Base-by-base conservation (phyloP, 352 stramenopile genomes). In the Salisapilia sapeloensis region DNA sequence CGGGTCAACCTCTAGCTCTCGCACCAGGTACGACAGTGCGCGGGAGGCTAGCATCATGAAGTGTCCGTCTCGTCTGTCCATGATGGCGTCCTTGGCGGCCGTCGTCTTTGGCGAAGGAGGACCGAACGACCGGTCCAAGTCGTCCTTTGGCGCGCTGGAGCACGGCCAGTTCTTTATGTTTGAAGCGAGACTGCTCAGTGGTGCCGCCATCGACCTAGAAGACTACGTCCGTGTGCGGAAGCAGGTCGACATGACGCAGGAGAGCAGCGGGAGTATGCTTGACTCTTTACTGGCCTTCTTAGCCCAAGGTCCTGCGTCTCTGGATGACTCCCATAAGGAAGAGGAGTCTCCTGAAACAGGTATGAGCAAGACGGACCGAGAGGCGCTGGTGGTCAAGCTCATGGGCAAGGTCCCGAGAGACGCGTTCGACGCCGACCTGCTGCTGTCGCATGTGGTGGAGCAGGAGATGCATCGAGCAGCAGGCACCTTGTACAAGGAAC, bases 161-260 rank as follows among this genome's bases (percentile, higher is more conserved):
- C 66, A 90, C 39, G 72, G 72, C 17, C 71, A 86, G 31, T 91
- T 89, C 52, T 91, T 85, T 37, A 91, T 91, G 75, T 91, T 91
- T 36, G 75, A 91, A 38, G 75, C 75, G 21, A 64, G 72, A n/a
- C 35, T 89, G 37, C 51, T 91, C 13, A 91, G 75, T 60, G 63
- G 70, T 13, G 75, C 65, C 2, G 72, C 65, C 3, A 90, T 90
- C 25, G 75, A 90, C 33, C 57, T 71, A 2, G 69, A 86, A 23
- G 60, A 84, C 35, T 91, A 91, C 33, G n/a, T n/a, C n/a, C n/a
- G n/a, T n/a, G n/a, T n/a, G n/a, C n/a, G n/a, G n/a, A n/a, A n/a
- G n/a, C n/a, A n/a, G n/a, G 75, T 72, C 1, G 69, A 80, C 38
- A 62, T 67, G 2, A 69, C 69, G 42, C 60, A 53, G 8, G 32